Base-by-base conservation (phyloP, 768 basidiomycete genomes). In the Agaricus subrufescens region DNA sequence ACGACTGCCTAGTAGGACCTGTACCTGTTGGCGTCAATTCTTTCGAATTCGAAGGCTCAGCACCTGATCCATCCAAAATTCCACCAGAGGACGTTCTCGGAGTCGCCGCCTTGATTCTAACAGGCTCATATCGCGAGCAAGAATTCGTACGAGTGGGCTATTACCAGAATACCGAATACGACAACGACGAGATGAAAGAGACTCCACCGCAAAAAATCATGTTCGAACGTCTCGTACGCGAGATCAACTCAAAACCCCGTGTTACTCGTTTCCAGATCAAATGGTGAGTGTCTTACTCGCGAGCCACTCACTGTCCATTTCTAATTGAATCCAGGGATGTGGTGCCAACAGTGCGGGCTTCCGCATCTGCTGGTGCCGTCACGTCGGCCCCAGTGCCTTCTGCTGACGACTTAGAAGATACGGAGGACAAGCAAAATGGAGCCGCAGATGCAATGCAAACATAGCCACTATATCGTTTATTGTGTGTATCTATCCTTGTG, bases 71-170 rank as follows among this genome's bases (percentile, higher is more conserved):
- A 9, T 74, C 83, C 30, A 87, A 85, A 63, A 94, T 98, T 61
- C 95, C 94, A 2, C 65, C 82, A 31, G 86, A 91, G 59, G 96
- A 98, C 66, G 91, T 96, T 31, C 80, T 99, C 11, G 97, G 97
- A 46, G 95, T 99, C 15, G 92, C 96, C 2, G 97, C 96, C 5
- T 87, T 98, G 67, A 98, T 99, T 64, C 82, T 99, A 50, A 98
- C 95, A 0, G 97, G 94, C 6, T 91, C 91, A 10, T 99, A 98
- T 72, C 85, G 86, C 39, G 96, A 98, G 50, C 95, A 97, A 65
- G 97, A 98, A 69, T 99, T 99, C 66, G 96, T 99, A n/a, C 86
- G 96, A 46, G 95, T 99, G 27, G 97, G 97, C 6, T 98, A 99
- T 69, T 99, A 99, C 70, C 97, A 98, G 72, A 95, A 98, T 67